Percentiles rank a stretch among this genome's conserved stretches.
These are phyloP conservation scores for Neoconidiobolus thromboides DNA, from an alignment of 371 early-diverging fungal genomes.

Conservation along the genomic window DNA sequence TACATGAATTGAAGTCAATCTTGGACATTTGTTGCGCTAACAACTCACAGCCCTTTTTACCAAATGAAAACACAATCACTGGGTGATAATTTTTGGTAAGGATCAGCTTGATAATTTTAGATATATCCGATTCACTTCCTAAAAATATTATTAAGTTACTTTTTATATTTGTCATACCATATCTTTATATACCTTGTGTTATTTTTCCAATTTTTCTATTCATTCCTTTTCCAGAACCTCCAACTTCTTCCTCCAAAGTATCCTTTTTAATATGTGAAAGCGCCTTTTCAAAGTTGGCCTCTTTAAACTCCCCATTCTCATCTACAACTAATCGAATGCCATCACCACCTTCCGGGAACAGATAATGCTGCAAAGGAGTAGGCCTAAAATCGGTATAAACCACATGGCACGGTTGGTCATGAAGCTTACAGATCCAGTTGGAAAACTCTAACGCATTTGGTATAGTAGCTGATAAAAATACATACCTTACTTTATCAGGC, in stretches of 20 bases:
- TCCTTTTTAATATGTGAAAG: constrained; percentile 34
- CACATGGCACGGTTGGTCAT: constrained; percentile 95
- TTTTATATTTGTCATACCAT: no score
- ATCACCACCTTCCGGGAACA: constrained; percentile 85
- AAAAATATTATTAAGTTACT: background rate
- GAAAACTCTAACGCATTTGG: constrained; percentile 99
- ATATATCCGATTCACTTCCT: constrained; percentile 55
- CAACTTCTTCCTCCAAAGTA: background rate
- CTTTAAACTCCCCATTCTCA: constrained; percentile 85
- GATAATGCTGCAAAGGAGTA: constrained; percentile 94
- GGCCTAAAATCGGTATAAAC: constrained; percentile 99
- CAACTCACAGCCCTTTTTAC: constrained; percentile 91
- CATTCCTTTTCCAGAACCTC: constrained; percentile 3
- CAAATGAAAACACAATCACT: constrained; percentile 98
- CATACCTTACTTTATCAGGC: constrained; percentile 83
- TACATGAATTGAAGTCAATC: constrained; percentile 79
- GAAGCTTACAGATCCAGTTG: constrained; percentile 95
- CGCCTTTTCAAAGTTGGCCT: constrained; percentile 86
- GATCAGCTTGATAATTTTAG: constrained; percentile 88
- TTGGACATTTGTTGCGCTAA: constrained; percentile 84
- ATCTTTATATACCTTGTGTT: no score
- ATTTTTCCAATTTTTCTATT: background rate
- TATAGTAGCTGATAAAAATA: constrained; percentile 98
- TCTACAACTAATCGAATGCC: constrained; percentile 93
- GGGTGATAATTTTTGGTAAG: constrained; percentile 89